phyloP scores from a whole-genome alignment of 345 rosid genomes.

The Mangifera indica region DNA sequence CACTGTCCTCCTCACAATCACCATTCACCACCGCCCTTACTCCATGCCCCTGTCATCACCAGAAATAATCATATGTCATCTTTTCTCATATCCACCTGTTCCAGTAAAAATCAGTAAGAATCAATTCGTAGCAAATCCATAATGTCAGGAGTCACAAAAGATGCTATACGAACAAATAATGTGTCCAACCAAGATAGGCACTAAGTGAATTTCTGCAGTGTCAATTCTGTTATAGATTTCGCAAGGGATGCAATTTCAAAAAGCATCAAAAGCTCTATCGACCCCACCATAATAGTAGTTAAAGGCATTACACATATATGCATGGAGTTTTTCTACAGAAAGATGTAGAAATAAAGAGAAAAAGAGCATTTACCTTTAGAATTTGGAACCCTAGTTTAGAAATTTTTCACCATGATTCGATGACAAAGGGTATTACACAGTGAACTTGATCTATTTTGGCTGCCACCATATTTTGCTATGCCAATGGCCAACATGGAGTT shows the following conservation, averaged over 20 bases:
- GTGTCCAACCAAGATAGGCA: background rate
- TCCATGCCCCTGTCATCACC: background rate
- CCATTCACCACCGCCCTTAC: background rate
- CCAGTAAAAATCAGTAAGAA: background rate
- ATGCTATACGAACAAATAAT: background rate
- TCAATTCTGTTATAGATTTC: background rate
- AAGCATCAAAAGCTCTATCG: background rate
- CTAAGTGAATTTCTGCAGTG: background rate
- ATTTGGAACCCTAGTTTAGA: background rate
- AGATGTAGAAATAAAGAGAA: background rate
- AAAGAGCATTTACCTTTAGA: slow-evolving; percentile 8
- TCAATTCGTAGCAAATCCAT: background rate
- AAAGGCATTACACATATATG: background rate
- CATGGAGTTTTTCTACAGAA: background rate
- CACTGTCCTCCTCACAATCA: background rate
- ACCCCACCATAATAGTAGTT: background rate
- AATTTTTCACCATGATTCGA: slow-evolving; percentile 6
- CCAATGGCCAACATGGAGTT: background rate
- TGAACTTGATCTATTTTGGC: slow-evolving; percentile 6
- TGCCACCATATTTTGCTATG: background rate
- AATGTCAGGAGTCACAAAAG: background rate
- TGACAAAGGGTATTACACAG: slow-evolving; percentile 4
- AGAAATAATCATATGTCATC: background rate
- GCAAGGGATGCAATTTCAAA: background rate
- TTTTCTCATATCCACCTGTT: slow-evolving; percentile 6